Evolutionary conservation across 306 rosid species (phyloP).

Genomic region (Trifolium pratense): DNA sequence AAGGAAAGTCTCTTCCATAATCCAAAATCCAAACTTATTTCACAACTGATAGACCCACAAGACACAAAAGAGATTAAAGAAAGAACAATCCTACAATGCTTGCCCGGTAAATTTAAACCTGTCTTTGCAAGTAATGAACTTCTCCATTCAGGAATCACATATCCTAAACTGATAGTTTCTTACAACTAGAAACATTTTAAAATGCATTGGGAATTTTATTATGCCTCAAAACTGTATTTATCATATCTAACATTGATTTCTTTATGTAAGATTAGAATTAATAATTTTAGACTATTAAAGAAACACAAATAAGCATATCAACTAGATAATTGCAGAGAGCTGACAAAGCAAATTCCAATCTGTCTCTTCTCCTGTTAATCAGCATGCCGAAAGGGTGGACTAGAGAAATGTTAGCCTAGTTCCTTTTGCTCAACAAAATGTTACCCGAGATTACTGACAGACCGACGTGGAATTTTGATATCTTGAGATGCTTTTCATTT

Average conservation of each 20-base stretch:
- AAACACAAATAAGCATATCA: not conserved
- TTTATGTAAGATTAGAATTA: not conserved
- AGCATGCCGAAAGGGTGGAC: too few relatives aligned
- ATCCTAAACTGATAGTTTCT: not conserved
- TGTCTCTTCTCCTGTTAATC: not conserved
- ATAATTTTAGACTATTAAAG: not conserved
- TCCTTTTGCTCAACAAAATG: too few relatives aligned
- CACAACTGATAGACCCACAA: not conserved
- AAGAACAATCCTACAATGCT: not conserved
- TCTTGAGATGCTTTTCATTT: not conserved
- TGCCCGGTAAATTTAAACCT: not conserved
- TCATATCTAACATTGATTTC: not conserved
- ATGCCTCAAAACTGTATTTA: not conserved
- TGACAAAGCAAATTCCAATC: not conserved
- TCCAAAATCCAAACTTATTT: not conserved
- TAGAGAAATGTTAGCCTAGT: too few relatives aligned
- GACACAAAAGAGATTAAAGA: not conserved
- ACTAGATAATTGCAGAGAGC: not conserved
- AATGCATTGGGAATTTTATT: not conserved
- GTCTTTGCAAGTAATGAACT: not conserved
- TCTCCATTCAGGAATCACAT: not conserved
- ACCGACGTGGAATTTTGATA: not conserved
- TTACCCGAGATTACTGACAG: not conserved
- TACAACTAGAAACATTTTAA: not conserved
- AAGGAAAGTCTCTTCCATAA: not conserved